Base-by-base conservation (phyloP, 108 stramenopile species). In the Stephanodiscus minutulus region DNA sequence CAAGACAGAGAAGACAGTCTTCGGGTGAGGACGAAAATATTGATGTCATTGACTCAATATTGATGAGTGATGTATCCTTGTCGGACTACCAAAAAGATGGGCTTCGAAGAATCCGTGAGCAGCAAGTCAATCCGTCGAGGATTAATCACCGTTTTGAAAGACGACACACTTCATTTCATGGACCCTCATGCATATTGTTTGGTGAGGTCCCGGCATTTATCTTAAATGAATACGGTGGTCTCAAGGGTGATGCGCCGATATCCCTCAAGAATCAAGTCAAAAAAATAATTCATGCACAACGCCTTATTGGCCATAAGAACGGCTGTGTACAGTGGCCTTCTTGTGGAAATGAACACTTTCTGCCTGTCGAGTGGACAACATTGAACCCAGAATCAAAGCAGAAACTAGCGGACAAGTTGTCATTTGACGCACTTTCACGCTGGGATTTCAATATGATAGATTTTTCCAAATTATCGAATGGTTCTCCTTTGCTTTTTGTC, bases 401-500 rank as follows among this genome's bases (percentile, higher is more conserved):
- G 39, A 37, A 33, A 0, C 35, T 74, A n/a, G 68, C 61, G 10
- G 20, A 67, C 25, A 55, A 41, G 25, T 18, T 67, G 22, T 67
- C 66, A 20, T 57, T 67, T 55, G 66, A 55, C 9, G 36, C 22
- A 20, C 18, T 67, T 28, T 44, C 55, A 18, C n/a, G 53, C 1
- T 77, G 76, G 76, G 76, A 68, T 61, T 77, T 72, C 28, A 54
- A 79, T 59, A 64, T 79, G 1, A 65, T 73, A 24, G 62, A 79
- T n/a, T 17, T 79, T 2, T 1, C 59, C 31, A 46, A 67, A 36
- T 28, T 72, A 24, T 72, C 61, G 2, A 35, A 60, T 31, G 77
- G 77, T 17, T 70, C 48, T 58, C 70, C 71, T 12, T 64, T 79
- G 13, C 35, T 79, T 7, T 61, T 79, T 25, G 36, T 79, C 9